Conservation (phyloP, 73 alveolate genomes). For the Symbiodinium pilosum region DNA sequence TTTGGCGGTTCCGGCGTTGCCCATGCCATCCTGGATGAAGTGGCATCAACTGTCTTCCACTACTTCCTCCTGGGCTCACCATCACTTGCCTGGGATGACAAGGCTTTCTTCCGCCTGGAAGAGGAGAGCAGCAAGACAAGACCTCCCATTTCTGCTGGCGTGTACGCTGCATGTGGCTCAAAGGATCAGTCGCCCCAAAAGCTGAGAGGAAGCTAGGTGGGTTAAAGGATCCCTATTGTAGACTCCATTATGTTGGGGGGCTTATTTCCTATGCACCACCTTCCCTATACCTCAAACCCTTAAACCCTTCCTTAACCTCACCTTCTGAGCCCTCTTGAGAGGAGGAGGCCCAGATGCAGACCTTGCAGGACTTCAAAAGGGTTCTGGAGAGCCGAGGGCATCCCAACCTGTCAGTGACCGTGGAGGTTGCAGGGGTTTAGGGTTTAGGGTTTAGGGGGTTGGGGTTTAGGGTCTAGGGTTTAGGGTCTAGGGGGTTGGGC, state of each 20-base stretch:
- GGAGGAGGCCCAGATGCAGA: conserved; percentile 33
- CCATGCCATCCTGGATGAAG: conserved; percentile 34
- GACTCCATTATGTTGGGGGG: neutral
- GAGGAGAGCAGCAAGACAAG: neutral
- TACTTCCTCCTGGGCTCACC: conserved; percentile 80
- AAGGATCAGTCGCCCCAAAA: neutral
- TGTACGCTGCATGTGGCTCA: conserved; percentile 57
- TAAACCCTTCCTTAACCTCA: neutral
- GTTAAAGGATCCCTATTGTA: too few relatives aligned
- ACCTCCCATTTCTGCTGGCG: neutral
- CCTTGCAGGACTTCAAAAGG: conserved; percentile 18
- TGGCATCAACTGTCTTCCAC: neutral
- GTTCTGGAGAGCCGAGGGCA: conserved; percentile 41
- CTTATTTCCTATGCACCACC: neutral
- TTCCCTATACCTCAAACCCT: too few relatives aligned
- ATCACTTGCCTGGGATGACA: conserved; percentile 61
- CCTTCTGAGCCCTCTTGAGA: neutral
- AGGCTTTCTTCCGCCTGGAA: conserved; percentile 69
- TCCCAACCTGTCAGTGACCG: conserved; percentile 9
- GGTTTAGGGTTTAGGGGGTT: too few relatives aligned
- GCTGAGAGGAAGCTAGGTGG: neutral
- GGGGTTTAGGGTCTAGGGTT: too few relatives aligned
- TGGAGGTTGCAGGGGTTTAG: too few relatives aligned
- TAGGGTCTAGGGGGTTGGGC: too few relatives aligned
- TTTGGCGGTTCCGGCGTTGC: conserved; percentile 74